Base-by-base conservation (phyloP, 768 basidiomycete genomes). In the Chalciporus sphaerocephalus region DNA sequence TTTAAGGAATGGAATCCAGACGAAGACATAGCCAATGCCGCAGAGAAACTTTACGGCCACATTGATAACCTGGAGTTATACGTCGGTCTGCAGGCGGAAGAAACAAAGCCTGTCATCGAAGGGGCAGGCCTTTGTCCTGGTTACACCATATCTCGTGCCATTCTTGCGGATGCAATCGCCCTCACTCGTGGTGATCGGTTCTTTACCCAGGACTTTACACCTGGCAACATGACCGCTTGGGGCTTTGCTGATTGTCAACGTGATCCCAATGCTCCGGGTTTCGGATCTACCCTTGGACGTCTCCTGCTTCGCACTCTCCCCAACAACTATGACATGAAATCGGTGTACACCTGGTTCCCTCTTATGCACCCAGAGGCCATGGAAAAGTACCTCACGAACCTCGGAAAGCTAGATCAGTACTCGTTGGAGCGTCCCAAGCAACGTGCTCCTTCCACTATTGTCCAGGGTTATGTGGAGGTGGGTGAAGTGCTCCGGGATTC, bases 51-150 rank as follows among this genome's bases (percentile, higher is more conserved):
- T 1, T 92, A 92, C 42, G 82, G 83, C 9, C 52, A 85, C 58
- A 84, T 92, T 44, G 74, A 92, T 20, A 74, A 80, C 50, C 74
- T 92, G 40, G 90, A 92, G 60, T 70, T 92, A 15, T 92, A 92
- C 55, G 83, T 84, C 38, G 85, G 89, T 39, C 70, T 91, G 18
- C 84, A 88, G 54, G 88, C 87, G 1, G 87, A 90, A 57, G 80
- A 85, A 49, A 57, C 81, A 2, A 92, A 91, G 59, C 83, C 80
- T 11, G 69, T 88, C 28, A 74, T 83, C 17, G 80, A 82, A 0
- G 90, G 90, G 40, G 86, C 90, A 42, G 90, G 90, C 44, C 75
- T 92, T 43, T 92, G 90, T 67, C 89, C 90, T 50, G 83, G 87
- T 12, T 92, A 87, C 65, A 92, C 90, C 9, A 79, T 89, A 56